These are phyloP conservation scores for Talaromyces wortmannii DNA, from an alignment of 495 filamentous ascomycete species.

Conservation along the genomic window DNA sequence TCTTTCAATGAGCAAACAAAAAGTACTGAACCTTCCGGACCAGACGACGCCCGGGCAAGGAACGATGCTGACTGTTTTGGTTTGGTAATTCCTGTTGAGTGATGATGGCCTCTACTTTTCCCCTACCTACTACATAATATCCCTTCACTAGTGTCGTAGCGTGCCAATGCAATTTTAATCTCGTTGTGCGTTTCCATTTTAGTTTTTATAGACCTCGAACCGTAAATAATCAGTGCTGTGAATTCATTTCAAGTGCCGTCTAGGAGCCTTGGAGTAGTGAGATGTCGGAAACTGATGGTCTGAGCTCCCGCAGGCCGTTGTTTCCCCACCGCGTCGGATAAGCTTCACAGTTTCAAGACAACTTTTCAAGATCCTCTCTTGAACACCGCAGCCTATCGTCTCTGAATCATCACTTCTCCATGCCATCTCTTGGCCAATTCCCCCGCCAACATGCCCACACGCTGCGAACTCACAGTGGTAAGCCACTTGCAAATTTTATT, in stretches of 20 bases:
- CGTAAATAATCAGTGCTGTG: no score
- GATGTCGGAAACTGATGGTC: not conserved
- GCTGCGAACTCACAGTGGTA: slow-evolving; percentile 42
- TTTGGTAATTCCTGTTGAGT: slow-evolving; percentile 34
- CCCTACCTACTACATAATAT: slow-evolving; percentile 47
- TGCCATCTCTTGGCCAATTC: slow-evolving; percentile 24
- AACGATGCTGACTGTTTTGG: slow-evolving; percentile 15
- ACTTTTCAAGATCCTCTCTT: no score
- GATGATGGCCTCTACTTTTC: slow-evolving; percentile 41
- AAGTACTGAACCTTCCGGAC: slow-evolving; percentile 1
- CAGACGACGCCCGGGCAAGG: not conserved
- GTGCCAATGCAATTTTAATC: slow-evolving; percentile 28
- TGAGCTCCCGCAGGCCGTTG: slow-evolving; percentile 1
- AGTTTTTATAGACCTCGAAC: no score
- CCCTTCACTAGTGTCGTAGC: slow-evolving; percentile 35
- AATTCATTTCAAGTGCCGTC: no score
- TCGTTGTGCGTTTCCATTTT: not conserved
- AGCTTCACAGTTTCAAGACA: not conserved
- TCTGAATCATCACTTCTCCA: slow-evolving; percentile 7
- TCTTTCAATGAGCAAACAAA: slow-evolving; percentile 12
- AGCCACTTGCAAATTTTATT: not conserved
- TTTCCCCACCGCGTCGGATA: not conserved
- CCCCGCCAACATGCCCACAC: slow-evolving; percentile 30
- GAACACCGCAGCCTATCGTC: no score
- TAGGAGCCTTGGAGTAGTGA: no score